These are phyloP conservation scores for Talaromyces proteolyticus DNA, from an alignment of 495 filamentous ascomycete species.

Conservation along the genomic window DNA sequence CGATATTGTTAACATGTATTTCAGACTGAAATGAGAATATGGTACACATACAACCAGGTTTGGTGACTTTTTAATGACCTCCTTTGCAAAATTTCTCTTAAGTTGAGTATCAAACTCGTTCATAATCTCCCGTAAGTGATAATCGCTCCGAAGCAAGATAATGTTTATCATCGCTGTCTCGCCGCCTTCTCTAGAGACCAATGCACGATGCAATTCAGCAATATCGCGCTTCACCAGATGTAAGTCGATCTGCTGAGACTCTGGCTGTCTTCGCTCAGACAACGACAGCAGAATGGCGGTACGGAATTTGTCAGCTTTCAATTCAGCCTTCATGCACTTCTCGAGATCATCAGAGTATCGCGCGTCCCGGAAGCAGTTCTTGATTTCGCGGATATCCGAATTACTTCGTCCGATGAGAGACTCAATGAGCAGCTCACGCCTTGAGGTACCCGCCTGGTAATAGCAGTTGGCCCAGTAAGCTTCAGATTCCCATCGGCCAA, in stretches of 20 bases:
- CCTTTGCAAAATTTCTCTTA: slow-evolving; percentile 73
- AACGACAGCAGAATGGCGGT: slow-evolving; percentile 80
- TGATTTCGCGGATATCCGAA: slow-evolving; percentile 82
- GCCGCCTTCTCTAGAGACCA: slow-evolving; percentile 71
- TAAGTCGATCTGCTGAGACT: slow-evolving; percentile 50
- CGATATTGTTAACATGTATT: not conserved
- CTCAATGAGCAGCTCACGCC: slow-evolving; percentile 88
- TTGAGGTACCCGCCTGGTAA: slow-evolving; percentile 83
- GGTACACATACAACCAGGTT: slow-evolving; percentile 77
- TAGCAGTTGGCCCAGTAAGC: slow-evolving; percentile 98
- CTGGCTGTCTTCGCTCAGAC: slow-evolving; percentile 77
- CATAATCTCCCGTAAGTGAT: slow-evolving; percentile 75
- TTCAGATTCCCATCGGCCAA: slow-evolving; percentile 89
- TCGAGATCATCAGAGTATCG: slow-evolving; percentile 80
- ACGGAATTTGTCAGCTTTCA: slow-evolving; percentile 93
- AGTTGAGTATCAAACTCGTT: slow-evolving; percentile 63
- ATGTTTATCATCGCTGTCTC: slow-evolving; percentile 89
- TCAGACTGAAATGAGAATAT: slow-evolving; percentile 1
- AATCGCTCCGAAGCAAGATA: slow-evolving; percentile 71
- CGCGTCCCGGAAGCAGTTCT: slow-evolving; percentile 86
- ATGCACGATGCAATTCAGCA: slow-evolving; percentile 59
- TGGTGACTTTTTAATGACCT: slow-evolving; percentile 79
- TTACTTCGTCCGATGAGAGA: slow-evolving; percentile 84
- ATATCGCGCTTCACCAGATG: slow-evolving; percentile 66
- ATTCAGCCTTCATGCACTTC: slow-evolving; percentile 82